These are phyloP conservation scores for Dioscorea zingiberensis DNA, from an alignment of 106 monocot genomes.

Conservation along the genomic window DNA sequence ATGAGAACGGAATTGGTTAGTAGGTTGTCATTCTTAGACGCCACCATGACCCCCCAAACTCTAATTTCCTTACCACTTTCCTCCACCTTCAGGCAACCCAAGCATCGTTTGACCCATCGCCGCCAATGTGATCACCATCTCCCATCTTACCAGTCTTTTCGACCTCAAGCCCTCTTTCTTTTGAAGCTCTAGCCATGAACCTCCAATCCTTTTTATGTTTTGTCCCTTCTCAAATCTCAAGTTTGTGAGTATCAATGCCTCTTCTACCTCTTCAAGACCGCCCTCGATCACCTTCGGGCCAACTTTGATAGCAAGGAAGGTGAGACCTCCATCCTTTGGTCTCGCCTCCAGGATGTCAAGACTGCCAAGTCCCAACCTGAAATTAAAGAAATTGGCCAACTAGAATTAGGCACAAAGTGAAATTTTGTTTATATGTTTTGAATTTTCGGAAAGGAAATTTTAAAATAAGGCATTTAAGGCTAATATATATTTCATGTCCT, in stretches of 20 bases:
- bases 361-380: constrained; percentile 27
- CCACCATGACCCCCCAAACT: constrained; percentile 32
- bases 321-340: constrained; percentile 40
- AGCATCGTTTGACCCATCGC: constrained; percentile 51
- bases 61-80: constrained; percentile 80
- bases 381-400: constrained; percentile 32
- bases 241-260: constrained; percentile 86
- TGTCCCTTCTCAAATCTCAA: constrained; percentile 45
- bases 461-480: too few relatives aligned
- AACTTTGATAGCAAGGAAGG: constrained; percentile 76
- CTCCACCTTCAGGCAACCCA: constrained; percentile 81
- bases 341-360: constrained; percentile 31
- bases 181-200: not conserved
- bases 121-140: too few relatives aligned
- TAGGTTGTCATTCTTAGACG: constrained; percentile 89
- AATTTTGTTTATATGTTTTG: too few relatives aligned
- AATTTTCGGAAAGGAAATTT: too few relatives aligned
- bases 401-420: too few relatives aligned
- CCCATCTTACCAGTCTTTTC: constrained; percentile 61
- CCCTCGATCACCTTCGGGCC: constrained; percentile 63
- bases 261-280: constrained; percentile 56
- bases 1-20: constrained; percentile 84
- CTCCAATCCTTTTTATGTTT: constrained; percentile 10
- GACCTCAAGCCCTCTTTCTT: constrained; percentile 44
- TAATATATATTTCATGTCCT: too few relatives aligned